phyloP scores from a whole-genome alignment of 2,329 filamentous ascomycete genomes.

The Stagonosporopsis rhizophila region DNA sequence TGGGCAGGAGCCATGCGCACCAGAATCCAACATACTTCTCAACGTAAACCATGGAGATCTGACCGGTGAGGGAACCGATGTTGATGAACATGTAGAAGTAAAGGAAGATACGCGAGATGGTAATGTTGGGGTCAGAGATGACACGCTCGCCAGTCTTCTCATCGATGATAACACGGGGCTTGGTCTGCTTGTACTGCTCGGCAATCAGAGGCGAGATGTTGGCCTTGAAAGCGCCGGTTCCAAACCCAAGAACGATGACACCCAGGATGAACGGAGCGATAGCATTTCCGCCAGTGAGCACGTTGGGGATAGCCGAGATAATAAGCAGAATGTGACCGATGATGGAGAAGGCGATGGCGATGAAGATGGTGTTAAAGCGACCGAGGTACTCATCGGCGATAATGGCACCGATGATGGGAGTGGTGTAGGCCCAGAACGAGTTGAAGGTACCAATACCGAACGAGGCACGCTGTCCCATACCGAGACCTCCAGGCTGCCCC shows the following conservation, averaged over 20 bases:
- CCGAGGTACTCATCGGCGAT: conserved; percentile 66
- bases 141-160: conserved; percentile 68
- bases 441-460: conserved; percentile 49
- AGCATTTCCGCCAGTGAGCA: conserved; percentile 51
- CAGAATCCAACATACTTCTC: conserved; percentile 81
- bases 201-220: conserved; percentile 69
- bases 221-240: conserved; percentile 57
- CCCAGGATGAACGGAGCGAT: conserved; percentile 60
- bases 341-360: conserved; percentile 56
- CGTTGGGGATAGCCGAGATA: conserved; percentile 60
- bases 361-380: conserved; percentile 67
- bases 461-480: conserved; percentile 48
- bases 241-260: conserved; percentile 56
- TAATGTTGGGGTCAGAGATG: conserved; percentile 73
- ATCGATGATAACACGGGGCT: conserved; percentile 62
- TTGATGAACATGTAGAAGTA: conserved; percentile 62
- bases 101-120: conserved; percentile 68
- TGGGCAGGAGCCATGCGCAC: conserved; percentile 73
- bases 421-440: conserved; percentile 52
- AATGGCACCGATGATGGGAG: conserved; percentile 60
- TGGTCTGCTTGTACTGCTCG: conserved; percentile 70
- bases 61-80: conserved; percentile 70
- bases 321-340: conserved; percentile 63
- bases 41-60: conserved; percentile 75
- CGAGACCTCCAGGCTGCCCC: conserved; percentile 46